Base-by-base conservation (phyloP, 2,329 filamentous ascomycete species). In the Anthostomella pinea region DNA sequence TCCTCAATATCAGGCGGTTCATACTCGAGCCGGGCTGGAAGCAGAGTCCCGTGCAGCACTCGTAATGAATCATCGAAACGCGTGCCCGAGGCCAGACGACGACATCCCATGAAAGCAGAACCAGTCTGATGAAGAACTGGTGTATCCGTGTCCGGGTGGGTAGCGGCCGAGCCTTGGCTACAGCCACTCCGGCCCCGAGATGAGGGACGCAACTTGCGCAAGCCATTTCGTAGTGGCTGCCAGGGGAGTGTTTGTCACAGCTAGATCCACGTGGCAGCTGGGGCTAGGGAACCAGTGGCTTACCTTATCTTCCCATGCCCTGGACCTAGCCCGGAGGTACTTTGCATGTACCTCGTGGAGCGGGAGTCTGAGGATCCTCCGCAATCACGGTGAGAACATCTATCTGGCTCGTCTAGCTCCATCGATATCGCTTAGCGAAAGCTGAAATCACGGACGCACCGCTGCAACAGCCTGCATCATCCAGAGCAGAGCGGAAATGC, bases 201-300 rank as follows among this genome's bases (percentile, higher is more conserved):
- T n/a, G n/a, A n/a, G n/a, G n/a, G n/a, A n/a, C n/a, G n/a, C n/a
- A n/a, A n/a, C n/a, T n/a, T n/a, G 27, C 41, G 45, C 45, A 48
- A 51, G 52, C 49, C 51, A 54, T 49, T 47, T 48, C 46, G 50
- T 43, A 34, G 33, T 28, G 33, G 42, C 16, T 38, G 33, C 49
- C 51, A 51, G 54, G 54, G 46, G 46, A 45, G 46, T 49, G 51
- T 50, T 51, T 53, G 52, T 46, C 48, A 46, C 37, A 53, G 51
- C 48, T 45, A 35, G 36, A 43, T 50, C 53, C 54, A 57, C 54
- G 54, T 57, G 54, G 53, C 54, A 45, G 52, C 54, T 47, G 45
- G 53, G 54, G 42, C 54, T 52, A 55, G 33, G 15, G 42, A 44
- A 45, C n/a, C 38, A 41, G 45, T 45, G 42, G 39, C 45, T 46